These are phyloP conservation scores for Trichophaea hybrida DNA, from an alignment of 2,329 filamentous ascomycete species.

Conservation along the genomic window DNA sequence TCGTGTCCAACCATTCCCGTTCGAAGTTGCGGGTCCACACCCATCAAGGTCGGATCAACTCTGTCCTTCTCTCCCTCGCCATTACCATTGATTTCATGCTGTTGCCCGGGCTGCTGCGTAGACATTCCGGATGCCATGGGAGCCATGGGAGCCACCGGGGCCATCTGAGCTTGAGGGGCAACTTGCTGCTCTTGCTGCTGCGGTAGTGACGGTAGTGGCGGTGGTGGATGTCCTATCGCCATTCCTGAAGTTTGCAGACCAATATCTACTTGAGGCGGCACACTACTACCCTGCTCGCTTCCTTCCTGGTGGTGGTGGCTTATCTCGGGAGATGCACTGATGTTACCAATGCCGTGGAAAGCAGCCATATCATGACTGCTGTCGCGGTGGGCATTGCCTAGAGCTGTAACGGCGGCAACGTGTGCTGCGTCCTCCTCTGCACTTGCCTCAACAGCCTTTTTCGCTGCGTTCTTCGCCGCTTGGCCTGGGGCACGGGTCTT, in stretches of 20 bases:
- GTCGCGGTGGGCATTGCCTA: slow-evolving; percentile 11
- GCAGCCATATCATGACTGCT: not conserved
- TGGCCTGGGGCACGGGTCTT: slow-evolving; percentile 69
- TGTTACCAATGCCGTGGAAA: not conserved
- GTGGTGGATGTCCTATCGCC: slow-evolving; percentile 2
- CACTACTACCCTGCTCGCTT: slow-evolving; percentile 2
- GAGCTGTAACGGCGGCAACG: slow-evolving; percentile 18
- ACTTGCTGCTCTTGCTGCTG: not conserved
- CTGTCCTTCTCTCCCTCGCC: not conserved
- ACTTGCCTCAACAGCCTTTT: slow-evolving; percentile 34
- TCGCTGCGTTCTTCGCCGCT: slow-evolving; percentile 53
- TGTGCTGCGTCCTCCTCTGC: slow-evolving; percentile 20
- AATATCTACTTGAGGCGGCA: slow-evolving; percentile 15
- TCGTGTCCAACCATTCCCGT: not conserved
- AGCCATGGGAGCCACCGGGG: slow-evolving; percentile 1
- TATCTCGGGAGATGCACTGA: slow-evolving; percentile 14
- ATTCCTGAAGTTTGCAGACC: slow-evolving; percentile 9
- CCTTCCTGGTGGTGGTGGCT: slow-evolving; percentile 13
- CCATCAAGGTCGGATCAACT: not conserved
- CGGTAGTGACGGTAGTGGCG: not conserved
- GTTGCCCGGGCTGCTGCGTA: not conserved
- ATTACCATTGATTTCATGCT: not conserved
- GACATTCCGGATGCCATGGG: not conserved
- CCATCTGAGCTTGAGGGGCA: not conserved
- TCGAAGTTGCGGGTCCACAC: not conserved